These are phyloP conservation scores for Echinochloa phyllopogon DNA, from an alignment of 176 grass and related monocot species.

Conservation along the genomic window DNA sequence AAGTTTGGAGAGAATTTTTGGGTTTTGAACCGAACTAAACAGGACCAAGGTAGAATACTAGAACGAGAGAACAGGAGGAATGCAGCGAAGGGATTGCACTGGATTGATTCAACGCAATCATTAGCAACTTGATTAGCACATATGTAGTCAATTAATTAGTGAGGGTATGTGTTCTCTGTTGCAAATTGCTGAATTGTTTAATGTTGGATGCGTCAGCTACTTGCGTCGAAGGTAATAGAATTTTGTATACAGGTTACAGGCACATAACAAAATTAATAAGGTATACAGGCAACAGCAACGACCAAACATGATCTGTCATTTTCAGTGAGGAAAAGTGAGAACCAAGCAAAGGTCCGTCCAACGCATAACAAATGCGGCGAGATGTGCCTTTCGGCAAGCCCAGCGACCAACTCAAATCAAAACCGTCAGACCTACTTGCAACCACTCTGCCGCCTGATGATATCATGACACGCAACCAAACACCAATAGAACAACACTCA, in stretches of 20 bases:
- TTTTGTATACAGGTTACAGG: neutral
- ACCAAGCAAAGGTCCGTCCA: constrained; percentile 29
- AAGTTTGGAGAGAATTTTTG: no score
- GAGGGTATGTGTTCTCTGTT: neutral
- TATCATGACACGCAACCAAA: constrained; percentile 11
- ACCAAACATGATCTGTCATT: neutral
- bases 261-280: neutral
- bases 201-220: neutral
- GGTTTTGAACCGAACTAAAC: no score
- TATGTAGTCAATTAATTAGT: neutral
- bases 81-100: neutral
- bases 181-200: constrained; percentile 4
- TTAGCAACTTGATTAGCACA: neutral
- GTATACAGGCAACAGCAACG: neutral
- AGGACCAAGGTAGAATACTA: no score
- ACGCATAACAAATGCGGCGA: constrained; percentile 33
- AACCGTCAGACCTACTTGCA: constrained; percentile 20
- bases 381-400: constrained; percentile 39
- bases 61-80: neutral
- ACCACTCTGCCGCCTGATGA: neutral
- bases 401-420: constrained; percentile 31
- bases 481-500: neutral
- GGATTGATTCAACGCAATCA: neutral
- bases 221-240: neutral
- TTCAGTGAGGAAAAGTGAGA: constrained; percentile 21